These are phyloP conservation scores for Termitomyces sp. DNA, from an alignment of 768 basidiomycete genomes.

Conservation along the genomic window DNA sequence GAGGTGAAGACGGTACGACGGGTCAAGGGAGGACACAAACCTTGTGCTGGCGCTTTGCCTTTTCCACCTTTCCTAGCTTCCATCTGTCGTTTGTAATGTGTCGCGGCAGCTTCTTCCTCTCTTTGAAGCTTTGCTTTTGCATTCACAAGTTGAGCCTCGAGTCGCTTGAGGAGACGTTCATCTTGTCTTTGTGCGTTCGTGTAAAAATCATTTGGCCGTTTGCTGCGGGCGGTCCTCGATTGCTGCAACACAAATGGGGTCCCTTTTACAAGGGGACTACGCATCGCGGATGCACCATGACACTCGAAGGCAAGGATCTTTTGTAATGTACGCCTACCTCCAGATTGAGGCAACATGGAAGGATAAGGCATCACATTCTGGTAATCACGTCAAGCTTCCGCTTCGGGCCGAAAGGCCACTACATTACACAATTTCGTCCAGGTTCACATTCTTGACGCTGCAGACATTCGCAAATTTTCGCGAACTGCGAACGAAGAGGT, in stretches of 20 bases:
- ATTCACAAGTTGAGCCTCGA: constrained; percentile 22
- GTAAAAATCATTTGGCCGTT: constrained; percentile 16
- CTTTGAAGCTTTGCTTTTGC: constrained; percentile 19
- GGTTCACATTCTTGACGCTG: too few species aligned
- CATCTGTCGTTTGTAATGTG: constrained; percentile 4
- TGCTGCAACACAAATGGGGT: constrained; percentile 8
- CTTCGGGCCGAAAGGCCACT: background rate
- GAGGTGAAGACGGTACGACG: background rate
- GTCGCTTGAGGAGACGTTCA: constrained; percentile 24
- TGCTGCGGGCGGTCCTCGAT: constrained; percentile 17
- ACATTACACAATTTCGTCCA: too few species aligned
- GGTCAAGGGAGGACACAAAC: background rate
- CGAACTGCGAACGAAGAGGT: too few species aligned
- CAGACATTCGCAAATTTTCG: too few species aligned
- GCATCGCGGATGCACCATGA: background rate
- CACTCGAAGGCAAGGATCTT: background rate
- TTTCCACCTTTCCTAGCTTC: constrained; percentile 15
- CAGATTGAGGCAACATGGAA: constrained; percentile 3
- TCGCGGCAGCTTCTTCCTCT: constrained; percentile 17
- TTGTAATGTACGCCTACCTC: constrained; percentile 1
- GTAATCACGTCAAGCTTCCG: background rate
- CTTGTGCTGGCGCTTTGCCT: constrained; percentile 9
- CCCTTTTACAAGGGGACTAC: background rate
- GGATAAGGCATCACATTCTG: too few species aligned
- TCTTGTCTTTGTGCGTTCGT: constrained; percentile 18